Percentiles rank a stretch among this genome's conserved stretches.
phyloP scores from a whole-genome alignment of 192 early-diverging fungal species.

The Oehlia diaphana region DNA sequence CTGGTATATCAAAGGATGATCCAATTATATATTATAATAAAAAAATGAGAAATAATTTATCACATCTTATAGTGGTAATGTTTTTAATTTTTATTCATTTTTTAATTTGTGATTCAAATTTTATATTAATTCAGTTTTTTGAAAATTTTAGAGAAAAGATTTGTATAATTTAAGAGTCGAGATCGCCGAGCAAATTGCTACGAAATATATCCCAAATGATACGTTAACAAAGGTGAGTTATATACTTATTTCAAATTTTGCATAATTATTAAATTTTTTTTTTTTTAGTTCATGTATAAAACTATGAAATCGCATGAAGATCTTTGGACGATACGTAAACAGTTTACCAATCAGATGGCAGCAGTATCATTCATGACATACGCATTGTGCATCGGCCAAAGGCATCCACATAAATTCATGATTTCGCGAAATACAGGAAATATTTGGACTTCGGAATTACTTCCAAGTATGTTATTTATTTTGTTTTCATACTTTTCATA shows the following conservation, averaged over 20 bases:
- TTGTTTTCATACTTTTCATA: conserved; percentile 8
- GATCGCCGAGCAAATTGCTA: conserved; percentile 84
- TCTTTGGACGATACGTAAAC: conserved; percentile 93
- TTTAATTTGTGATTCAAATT: neutral
- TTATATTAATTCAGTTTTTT: neutral
- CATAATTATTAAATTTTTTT: neutral
- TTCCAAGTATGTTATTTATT: conserved; percentile 58
- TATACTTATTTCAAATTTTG: conserved; percentile 4
- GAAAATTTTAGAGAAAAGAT: neutral
- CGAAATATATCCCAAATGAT: conserved; percentile 81
- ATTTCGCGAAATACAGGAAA: conserved; percentile 86
- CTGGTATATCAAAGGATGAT: conserved; percentile 82
- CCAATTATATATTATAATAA: conserved; percentile 80
- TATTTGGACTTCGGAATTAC: conserved; percentile 84
- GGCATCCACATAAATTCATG: conserved; percentile 84
- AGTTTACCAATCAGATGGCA: conserved; percentile 90
- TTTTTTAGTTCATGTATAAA: conserved; percentile 65
- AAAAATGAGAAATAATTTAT: conserved; percentile 64
- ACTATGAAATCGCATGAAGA: conserved; percentile 80
- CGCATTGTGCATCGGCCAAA: conserved; percentile 82
- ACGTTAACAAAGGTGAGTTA: conserved; percentile 72
- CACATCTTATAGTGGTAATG: neutral
- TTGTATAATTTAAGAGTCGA: conserved; percentile 77
- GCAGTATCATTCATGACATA: conserved; percentile 90
- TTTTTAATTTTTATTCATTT: neutral